Conservation (phyloP, 148 eudicot genomes). For the Vaccinium corymbosum region DNA sequence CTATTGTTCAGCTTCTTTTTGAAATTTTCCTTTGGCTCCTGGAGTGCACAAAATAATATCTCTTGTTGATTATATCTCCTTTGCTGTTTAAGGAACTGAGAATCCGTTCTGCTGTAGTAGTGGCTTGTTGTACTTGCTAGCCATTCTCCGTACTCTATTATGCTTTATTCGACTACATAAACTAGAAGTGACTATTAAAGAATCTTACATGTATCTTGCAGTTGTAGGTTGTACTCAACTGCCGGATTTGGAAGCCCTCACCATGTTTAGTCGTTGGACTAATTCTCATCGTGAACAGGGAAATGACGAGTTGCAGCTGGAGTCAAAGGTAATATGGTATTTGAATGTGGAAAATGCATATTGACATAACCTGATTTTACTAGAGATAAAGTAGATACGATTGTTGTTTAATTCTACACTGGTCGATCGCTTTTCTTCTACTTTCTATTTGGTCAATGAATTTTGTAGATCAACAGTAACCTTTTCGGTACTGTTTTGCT, state of each 20-base stretch:
- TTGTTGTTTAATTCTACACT: not conserved
- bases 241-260: conserved; percentile 13
- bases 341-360: not conserved
- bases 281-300: conserved; percentile 26
- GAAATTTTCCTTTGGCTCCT: not conserved
- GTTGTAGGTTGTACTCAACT: conserved; percentile 11
- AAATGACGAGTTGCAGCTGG: conserved; percentile 19
- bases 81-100: not conserved
- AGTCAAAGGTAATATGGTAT: conserved; percentile 27
- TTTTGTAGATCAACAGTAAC: not conserved
- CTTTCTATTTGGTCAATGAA: not conserved
- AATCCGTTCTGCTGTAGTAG: not conserved
- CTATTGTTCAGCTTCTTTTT: not conserved
- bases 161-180: not conserved
- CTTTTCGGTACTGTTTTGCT: not conserved
- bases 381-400: not conserved
- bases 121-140: not conserved
- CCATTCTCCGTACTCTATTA: not conserved
- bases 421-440: not conserved
- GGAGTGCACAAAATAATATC: not conserved
- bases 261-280: conserved; percentile 33
- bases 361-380: not conserved
- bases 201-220: not conserved
- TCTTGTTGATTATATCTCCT: not conserved
- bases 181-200: not conserved